Base-by-base conservation (phyloP, 108 stramenopile genomes). In the Licmophora abbreviata region DNA sequence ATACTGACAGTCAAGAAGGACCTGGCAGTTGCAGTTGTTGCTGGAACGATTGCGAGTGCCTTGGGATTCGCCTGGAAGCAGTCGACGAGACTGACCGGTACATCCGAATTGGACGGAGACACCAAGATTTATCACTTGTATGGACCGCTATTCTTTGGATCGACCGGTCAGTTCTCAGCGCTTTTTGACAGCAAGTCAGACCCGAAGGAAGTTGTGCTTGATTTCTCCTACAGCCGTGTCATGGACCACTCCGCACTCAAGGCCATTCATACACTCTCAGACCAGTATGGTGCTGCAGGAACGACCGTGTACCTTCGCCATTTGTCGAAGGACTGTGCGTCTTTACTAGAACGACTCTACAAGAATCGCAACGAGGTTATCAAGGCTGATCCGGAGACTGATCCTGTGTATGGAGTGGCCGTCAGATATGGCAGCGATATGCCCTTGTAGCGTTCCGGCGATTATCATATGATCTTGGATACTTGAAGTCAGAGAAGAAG, bases 71-170 rank as follows among this genome's bases (percentile, higher is more conserved):
- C 88, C 7, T 77, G 69, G 69, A 83, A 81, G 41, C 81, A 85
- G 61, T 71, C 68, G 0, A 79, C 69, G 0, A 48, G 32, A 17
- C 58, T 89, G 22, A 64, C 63, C 3, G 66, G 65, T 2, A 61
- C 53, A 0, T 30, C 58, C 1, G 36, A 60, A 0, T 21, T 36
- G 54, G 68, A 53, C n/a, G 29, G 20, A 17, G 22, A 48, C 8
- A 37, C 42, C 55, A 63, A 81, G 54, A 42, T 63, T 44, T 92
- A 87, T 59, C 61, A 57, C 8, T 29, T 92, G 42, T 71, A 74
- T 7, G 89, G 85, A n/a, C 81, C 89, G n/a, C 63, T 87, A 18
- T 92, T 84, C 55, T 87, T 92, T 55, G 89, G 85, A 31, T 80
- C 83, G 6, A 72, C 76, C 22, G 48, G 54, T 23, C 38, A 58